Evolutionary conservation across 2,329 filamentous ascomycete genomes (phyloP).

Genomic region (Calonectria multiphialidica): DNA sequence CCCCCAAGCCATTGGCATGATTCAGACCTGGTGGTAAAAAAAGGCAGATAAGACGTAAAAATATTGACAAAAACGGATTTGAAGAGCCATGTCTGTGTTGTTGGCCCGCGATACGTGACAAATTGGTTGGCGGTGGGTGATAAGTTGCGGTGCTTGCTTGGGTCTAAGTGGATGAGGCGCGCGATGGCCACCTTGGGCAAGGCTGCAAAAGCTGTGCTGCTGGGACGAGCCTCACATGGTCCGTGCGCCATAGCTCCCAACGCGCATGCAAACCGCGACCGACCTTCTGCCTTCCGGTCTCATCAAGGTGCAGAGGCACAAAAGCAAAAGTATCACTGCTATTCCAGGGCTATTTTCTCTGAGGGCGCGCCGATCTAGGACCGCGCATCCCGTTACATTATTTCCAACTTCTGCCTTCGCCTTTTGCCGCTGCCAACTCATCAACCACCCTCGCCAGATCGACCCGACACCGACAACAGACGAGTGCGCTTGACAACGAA

Average conservation of each 20-base stretch:
- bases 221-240: slow-evolving; percentile 23
- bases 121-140: neutral
- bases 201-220: slow-evolving; percentile 11
- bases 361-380: neutral
- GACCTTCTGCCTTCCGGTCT: slow-evolving; percentile 4
- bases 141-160: slow-evolving; percentile 15
- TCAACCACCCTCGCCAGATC: neutral
- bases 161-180: slow-evolving; percentile 14
- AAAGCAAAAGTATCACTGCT: slow-evolving; percentile 3
- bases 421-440: neutral
- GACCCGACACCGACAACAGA: neutral
- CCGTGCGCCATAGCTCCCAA: slow-evolving; percentile 25
- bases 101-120: neutral
- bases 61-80: too few relatives aligned
- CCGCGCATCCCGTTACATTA: neutral
- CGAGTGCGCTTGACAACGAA: slow-evolving; percentile 24
- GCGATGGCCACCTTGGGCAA: slow-evolving; percentile 7
- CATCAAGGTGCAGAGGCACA: slow-evolving; percentile 20
- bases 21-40: neutral
- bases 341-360: neutral
- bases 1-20: neutral
- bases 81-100: neutral
- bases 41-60: neutral
- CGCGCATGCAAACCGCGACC: slow-evolving; percentile 26
- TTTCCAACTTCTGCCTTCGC: neutral